These are phyloP conservation scores for Debaryomyces nepalensis DNA, from an alignment of 1,139 yeast genomes.

Conservation along the genomic window DNA sequence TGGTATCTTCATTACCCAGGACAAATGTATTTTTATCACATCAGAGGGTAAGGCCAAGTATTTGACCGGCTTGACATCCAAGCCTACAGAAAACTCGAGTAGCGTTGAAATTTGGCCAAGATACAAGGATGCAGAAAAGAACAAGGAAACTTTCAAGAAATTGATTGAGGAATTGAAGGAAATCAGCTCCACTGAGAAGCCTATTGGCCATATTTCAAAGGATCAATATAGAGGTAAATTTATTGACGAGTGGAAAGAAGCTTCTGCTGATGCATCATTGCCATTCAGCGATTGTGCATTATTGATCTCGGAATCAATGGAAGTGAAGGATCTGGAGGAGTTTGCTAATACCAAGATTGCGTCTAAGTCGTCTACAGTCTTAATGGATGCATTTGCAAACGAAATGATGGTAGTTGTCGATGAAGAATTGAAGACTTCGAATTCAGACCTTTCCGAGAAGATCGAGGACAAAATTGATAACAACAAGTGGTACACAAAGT, in stretches of 20 bases:
- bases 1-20: slow-evolving; percentile 65
- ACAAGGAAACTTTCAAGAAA: slow-evolving; percentile 65
- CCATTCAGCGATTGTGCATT: slow-evolving; percentile 60
- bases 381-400: slow-evolving; percentile 84
- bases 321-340: slow-evolving; percentile 82
- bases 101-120: slow-evolving; percentile 75
- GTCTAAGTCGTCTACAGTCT: slow-evolving; percentile 74
- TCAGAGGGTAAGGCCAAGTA: slow-evolving; percentile 89
- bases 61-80: slow-evolving; percentile 55
- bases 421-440: slow-evolving; percentile 79
- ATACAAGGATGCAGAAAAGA: slow-evolving; percentile 80
- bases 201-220: slow-evolving; percentile 68
- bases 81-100: slow-evolving; percentile 43
- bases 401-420: slow-evolving; percentile 89
- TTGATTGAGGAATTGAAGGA: slow-evolving; percentile 55
- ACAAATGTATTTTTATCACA: slow-evolving; percentile 70
- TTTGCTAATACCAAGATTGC: slow-evolving; percentile 69
- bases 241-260: slow-evolving; percentile 75
- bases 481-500: slow-evolving; percentile 67
- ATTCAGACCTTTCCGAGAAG: slow-evolving; percentile 72
- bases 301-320: slow-evolving; percentile 61
- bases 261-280: slow-evolving; percentile 51
- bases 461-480: slow-evolving; percentile 84
- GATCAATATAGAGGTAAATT: slow-evolving; percentile 84
- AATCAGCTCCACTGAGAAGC: slow-evolving; percentile 39